A percentile compares a stretch with the other conserved stretches of the same genome.
phyloP scores from a whole-genome alignment of 306 rosid species.

The Pyrus betulifolia region DNA sequence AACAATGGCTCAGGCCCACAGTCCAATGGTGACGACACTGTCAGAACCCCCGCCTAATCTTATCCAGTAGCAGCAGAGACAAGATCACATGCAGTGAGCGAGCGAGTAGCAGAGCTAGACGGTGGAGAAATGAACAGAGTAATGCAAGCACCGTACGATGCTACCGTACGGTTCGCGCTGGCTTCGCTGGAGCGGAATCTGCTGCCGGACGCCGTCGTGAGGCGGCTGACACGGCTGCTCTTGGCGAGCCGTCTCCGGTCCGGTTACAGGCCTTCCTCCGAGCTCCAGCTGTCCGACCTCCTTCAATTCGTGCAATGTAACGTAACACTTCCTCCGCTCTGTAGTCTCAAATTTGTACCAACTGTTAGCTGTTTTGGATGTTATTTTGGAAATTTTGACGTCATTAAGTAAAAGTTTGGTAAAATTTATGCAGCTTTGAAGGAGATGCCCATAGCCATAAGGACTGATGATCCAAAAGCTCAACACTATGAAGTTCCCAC shows the following conservation, averaged over 20 bases:
- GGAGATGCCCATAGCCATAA: conserved; percentile 83
- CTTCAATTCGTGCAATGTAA: conserved; percentile 54
- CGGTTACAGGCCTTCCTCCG: conserved; percentile 46
- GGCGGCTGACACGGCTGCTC: conserved; percentile 62
- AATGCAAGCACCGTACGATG: conserved; percentile 37
- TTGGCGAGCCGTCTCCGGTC: conserved; percentile 73
- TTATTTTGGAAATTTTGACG: too few relatives aligned
- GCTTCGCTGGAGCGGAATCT: conserved; percentile 57
- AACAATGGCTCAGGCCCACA: too few relatives aligned
- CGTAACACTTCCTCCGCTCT: background rate
- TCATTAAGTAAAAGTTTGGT: too few relatives aligned
- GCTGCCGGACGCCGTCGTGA: conserved; percentile 52
- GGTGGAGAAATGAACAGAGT: conserved; percentile 7
- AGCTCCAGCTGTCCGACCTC: conserved; percentile 62
- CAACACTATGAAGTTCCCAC: conserved; percentile 89
- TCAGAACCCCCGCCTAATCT: too few relatives aligned
- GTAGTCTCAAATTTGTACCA: background rate
- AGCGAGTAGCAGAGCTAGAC: background rate
- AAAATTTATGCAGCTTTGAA: conserved; percentile 31
- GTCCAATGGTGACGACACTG: too few relatives aligned
- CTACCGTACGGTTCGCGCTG: conserved; percentile 41
- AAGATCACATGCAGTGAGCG: background rate
- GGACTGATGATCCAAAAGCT: conserved; percentile 60
- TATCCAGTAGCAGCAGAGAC: background rate
- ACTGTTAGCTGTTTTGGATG: background rate